Percentiles rank a stretch among this genome's conserved stretches.
Conservation (phyloP, 176 grass and related monocot genomes). For the Carex littledalei region DNA sequence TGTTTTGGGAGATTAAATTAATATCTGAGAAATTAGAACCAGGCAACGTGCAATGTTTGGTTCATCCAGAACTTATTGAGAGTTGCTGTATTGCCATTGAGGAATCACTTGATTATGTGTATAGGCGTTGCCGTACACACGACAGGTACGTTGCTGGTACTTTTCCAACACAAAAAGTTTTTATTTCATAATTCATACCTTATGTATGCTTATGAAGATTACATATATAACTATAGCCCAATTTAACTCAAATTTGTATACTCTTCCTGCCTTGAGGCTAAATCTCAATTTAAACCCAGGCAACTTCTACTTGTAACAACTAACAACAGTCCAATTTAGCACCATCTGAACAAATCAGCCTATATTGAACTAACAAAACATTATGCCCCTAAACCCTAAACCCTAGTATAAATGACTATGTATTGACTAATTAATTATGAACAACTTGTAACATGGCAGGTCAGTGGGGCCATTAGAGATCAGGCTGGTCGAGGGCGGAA, state of each 20-base stretch:
- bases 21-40: slow-evolving; percentile 18
- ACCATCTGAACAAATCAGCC: not conserved
- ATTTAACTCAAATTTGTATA: not conserved
- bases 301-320: not conserved
- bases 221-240: not conserved
- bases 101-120: slow-evolving; percentile 65
- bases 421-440: not conserved
- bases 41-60: not conserved
- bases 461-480: slow-evolving; percentile 68
- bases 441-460: slow-evolving; percentile 2
- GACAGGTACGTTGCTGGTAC: slow-evolving; percentile 29
- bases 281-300: not conserved
- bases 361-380: not conserved
- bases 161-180: not conserved
- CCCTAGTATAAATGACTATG: not conserved
- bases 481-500: slow-evolving; percentile 47
- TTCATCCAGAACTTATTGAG: slow-evolving; percentile 39
- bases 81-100: slow-evolving; percentile 49
- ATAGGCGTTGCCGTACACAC: slow-evolving; percentile 51
- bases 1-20: slow-evolving; percentile 74
- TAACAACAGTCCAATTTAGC: not conserved
- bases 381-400: not conserved
- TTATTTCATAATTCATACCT: not conserved
- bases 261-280: not conserved
- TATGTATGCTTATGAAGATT: not conserved